phyloP scores from a whole-genome alignment of 352 stramenopile genomes.

The Discostella stelligera region DNA sequence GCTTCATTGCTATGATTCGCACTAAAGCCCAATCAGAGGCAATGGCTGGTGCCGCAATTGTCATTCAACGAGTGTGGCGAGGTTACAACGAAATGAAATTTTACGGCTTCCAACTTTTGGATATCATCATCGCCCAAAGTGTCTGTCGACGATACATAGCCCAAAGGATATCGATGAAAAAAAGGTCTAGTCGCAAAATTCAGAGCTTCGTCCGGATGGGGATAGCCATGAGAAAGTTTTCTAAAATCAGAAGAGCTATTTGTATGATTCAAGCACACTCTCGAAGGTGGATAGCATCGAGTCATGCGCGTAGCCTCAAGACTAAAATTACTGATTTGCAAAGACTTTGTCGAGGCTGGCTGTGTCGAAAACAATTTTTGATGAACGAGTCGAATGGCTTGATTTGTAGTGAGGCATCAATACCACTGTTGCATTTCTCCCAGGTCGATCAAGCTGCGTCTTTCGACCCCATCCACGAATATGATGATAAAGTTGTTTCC shows the following conservation, averaged over 20 bases:
- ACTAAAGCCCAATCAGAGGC: background rate
- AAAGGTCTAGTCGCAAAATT: conserved; percentile 21
- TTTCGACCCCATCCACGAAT: background rate
- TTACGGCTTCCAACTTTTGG: conserved; percentile 59
- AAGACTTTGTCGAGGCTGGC: conserved; percentile 25
- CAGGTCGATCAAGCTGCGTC: background rate
- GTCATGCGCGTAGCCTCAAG: conserved; percentile 3
- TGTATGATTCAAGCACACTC: conserved; percentile 9
- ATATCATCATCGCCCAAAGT: conserved; percentile 71
- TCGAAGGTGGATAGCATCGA: conserved; percentile 18
- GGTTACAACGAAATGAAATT: conserved; percentile 38
- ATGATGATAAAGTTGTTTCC: background rate
- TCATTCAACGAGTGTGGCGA: conserved; percentile 57
- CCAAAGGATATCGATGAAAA: background rate
- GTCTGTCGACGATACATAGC: conserved; percentile 39
- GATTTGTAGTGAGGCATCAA: background rate
- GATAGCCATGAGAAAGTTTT: conserved; percentile 14
- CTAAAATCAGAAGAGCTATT: conserved; percentile 7
- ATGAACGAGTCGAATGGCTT: background rate
- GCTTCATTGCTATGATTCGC: conserved; percentile 25
- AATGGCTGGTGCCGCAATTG: conserved; percentile 26
- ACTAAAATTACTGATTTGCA: conserved; percentile 16
- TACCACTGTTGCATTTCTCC: background rate
- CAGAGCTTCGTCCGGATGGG: conserved; percentile 29
- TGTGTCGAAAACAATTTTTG: conserved; percentile 18